Conservation (phyloP, 2,329 filamentous ascomycete species). For the Parastagonospora avenae region DNA sequence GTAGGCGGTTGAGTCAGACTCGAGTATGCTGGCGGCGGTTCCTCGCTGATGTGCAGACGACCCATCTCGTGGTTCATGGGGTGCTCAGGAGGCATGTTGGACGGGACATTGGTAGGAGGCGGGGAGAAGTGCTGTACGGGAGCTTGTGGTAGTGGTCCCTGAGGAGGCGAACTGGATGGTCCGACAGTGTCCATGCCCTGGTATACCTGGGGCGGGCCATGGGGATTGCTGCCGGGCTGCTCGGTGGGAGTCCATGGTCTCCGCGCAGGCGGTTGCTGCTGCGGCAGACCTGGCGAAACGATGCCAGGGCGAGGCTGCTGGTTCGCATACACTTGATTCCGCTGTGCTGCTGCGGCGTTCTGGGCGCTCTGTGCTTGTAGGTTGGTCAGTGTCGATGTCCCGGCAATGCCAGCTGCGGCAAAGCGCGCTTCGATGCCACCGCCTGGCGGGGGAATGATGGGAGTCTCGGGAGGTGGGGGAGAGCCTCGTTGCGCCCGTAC, state of each 20-base stretch:
- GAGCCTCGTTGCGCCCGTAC: conserved; percentile 91
- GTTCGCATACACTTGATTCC: conserved; percentile 73
- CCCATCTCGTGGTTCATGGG: conserved; percentile 87
- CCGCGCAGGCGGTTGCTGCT: conserved; percentile 52
- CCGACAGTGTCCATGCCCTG: conserved; percentile 77
- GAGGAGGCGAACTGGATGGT: conserved; percentile 48
- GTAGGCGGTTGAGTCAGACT: conserved; percentile 60
- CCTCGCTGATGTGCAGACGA: conserved; percentile 77
- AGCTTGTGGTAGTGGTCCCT: conserved; percentile 38
- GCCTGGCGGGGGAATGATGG: conserved; percentile 74
- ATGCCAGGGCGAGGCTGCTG: conserved; percentile 54
- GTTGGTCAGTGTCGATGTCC: conserved; percentile 78
- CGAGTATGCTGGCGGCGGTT: conserved; percentile 94
- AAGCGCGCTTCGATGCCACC: conserved; percentile 90
- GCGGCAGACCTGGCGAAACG: conserved; percentile 50
- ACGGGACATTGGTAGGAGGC: conserved; percentile 29
- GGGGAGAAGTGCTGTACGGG: conserved; percentile 31
- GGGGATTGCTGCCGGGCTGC: conserved; percentile 79
- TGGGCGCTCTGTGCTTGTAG: conserved; percentile 76
- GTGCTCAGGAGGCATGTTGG: conserved; percentile 52
- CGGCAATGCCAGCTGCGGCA: conserved; percentile 88
- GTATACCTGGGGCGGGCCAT: conserved; percentile 89
- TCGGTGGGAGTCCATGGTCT: conserved; percentile 97
- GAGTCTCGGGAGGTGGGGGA: conserved; percentile 92
- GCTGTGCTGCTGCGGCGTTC: conserved; percentile 80